These are phyloP conservation scores for Globisporangium rhizosaccharum DNA, from an alignment of 352 stramenopile genomes.

Conservation along the genomic window DNA sequence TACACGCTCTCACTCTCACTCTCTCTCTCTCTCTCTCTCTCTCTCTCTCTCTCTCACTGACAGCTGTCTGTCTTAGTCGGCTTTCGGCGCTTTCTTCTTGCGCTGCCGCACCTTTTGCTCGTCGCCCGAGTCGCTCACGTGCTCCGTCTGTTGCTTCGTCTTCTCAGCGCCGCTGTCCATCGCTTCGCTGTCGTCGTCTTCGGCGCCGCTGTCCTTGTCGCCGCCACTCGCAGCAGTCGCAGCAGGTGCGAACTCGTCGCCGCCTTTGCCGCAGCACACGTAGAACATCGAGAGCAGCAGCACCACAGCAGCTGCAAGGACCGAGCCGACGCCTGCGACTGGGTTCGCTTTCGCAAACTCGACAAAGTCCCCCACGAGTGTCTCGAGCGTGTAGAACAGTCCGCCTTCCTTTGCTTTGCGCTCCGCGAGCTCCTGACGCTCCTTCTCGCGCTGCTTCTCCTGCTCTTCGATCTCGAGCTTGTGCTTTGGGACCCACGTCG, in stretches of 20 bases:
- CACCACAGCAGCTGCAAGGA: constrained; percentile 35
- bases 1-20: too few relatives aligned
- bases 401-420: constrained; percentile 43
- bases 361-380: constrained; percentile 31
- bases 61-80: constrained; percentile 35
- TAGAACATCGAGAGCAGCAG: constrained; percentile 46
- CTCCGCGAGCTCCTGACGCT: constrained; percentile 27
- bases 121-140: constrained; percentile 14
- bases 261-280: constrained; percentile 47
- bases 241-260: constrained; percentile 19
- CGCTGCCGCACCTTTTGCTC: constrained; percentile 63
- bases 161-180: constrained; percentile 19
- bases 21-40: too few relatives aligned
- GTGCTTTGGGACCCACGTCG: constrained; percentile 77
- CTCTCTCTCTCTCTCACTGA: too few relatives aligned
- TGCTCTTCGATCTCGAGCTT: constrained; percentile 50
- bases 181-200: constrained; percentile 31
- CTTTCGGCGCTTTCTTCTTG: constrained; percentile 73
- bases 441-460: constrained; percentile 42
- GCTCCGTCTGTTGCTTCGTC: constrained; percentile 25
- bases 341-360: constrained; percentile 60
- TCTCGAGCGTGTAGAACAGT: constrained; percentile 38
- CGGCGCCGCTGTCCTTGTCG: constrained; percentile 21
- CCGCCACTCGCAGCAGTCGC: not conserved
- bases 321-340: constrained; percentile 36